Conservation (phyloP, 805 yeast species). For the Yamadazyma nakazawae region DNA sequence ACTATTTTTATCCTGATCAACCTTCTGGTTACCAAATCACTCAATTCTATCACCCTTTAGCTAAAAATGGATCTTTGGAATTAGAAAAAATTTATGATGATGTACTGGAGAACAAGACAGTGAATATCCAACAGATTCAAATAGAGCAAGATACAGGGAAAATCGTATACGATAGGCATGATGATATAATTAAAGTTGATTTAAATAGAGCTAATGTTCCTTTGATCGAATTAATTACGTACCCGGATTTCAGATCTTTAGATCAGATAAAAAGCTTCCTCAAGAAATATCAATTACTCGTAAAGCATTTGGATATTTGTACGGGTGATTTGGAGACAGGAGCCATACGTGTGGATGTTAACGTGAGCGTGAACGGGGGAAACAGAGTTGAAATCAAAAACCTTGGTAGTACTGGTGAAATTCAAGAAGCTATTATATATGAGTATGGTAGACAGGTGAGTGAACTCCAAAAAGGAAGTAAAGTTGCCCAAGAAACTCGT, state of each 20-base stretch:
- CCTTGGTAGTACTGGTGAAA: slow-evolving; percentile 78
- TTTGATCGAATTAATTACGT: slow-evolving; percentile 84
- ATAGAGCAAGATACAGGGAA: slow-evolving; percentile 95
- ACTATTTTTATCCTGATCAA: slow-evolving; percentile 94
- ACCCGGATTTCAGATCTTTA: slow-evolving; percentile 73
- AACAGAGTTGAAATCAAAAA: slow-evolving; percentile 87
- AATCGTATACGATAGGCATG: slow-evolving; percentile 50
- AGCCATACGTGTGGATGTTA: slow-evolving; percentile 92
- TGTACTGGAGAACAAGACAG: slow-evolving; percentile 41
- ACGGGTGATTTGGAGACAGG: slow-evolving; percentile 93
- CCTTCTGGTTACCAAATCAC: slow-evolving; percentile 96
- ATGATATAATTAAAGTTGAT: slow-evolving; percentile 54
- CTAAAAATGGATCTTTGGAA: slow-evolving; percentile 58
- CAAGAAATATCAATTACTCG: slow-evolving; percentile 70
- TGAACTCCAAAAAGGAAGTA: slow-evolving; percentile 30
- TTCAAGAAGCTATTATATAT: slow-evolving; percentile 65
- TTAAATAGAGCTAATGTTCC: slow-evolving; percentile 84
- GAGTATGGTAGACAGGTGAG: slow-evolving; percentile 72
- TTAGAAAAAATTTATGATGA: slow-evolving; percentile 54
- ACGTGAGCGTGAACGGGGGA: slow-evolving; percentile 72
- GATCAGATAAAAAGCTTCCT: slow-evolving; percentile 75
- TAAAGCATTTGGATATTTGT: slow-evolving; percentile 68
- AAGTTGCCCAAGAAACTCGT: slow-evolving; percentile 62
- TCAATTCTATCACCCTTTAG: slow-evolving; percentile 79
- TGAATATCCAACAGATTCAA: slow-evolving; percentile 77